These are phyloP conservation scores for Puccinia novopanici DNA, from an alignment of 1,284 basidiomycete genomes.

Conservation along the genomic window DNA sequence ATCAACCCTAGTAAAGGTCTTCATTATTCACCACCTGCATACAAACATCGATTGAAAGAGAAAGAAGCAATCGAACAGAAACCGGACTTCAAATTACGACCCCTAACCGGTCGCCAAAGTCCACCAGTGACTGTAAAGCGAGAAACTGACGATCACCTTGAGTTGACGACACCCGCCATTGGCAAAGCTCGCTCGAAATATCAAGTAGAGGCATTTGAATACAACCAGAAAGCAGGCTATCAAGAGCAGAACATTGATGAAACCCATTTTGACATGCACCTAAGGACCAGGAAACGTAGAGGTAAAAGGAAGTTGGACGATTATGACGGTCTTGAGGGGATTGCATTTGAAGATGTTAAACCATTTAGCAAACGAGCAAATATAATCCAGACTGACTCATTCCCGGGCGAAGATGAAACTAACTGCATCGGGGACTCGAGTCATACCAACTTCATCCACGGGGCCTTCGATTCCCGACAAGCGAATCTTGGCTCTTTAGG, in stretches of 20 bases:
- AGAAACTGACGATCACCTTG: background rate
- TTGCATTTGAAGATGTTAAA: background rate
- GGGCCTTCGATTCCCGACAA: too few species aligned
- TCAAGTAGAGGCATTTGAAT: background rate
- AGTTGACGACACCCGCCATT: background rate
- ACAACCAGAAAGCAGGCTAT: too few species aligned
- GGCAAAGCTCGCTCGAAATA: background rate
- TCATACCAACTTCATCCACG: background rate
- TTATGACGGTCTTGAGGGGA: background rate
- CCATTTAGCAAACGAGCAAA: constrained; percentile 7
- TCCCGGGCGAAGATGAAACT: background rate
- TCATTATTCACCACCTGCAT: background rate
- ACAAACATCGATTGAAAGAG: background rate
- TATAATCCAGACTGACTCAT: background rate
- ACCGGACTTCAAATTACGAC: background rate
- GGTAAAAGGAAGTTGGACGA: constrained; percentile 1
- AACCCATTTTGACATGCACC: background rate
- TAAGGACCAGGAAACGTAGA: background rate
- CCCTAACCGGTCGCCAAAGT: background rate
- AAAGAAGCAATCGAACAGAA: background rate
- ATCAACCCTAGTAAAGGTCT: background rate
- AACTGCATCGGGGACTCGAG: background rate
- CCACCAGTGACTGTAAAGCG: background rate
- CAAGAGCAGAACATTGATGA: too few species aligned
- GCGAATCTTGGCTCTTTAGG: too few species aligned